phyloP scores from a whole-genome alignment of 208 protist genomes.

The Trypanosoma scelopori region DNA sequence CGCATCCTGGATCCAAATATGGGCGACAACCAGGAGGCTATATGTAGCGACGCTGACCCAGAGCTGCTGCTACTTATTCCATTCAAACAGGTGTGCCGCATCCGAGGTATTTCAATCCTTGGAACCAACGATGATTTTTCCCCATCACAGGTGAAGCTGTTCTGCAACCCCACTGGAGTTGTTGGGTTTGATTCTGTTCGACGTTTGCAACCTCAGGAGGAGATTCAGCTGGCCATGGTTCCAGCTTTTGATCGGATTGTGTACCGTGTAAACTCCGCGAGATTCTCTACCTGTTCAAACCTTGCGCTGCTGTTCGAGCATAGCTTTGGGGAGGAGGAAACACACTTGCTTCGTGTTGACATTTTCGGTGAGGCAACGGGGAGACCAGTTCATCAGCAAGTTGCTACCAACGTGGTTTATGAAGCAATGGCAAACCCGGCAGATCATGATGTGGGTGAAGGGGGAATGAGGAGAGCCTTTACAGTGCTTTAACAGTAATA shows the following conservation, averaged over 20 bases:
- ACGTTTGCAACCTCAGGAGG: conserved; percentile 68
- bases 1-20: conserved; percentile 57
- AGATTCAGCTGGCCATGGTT: conserved; percentile 65
- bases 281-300: conserved; percentile 55
- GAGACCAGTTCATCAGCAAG: conserved; percentile 53
- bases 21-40: conserved; percentile 50
- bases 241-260: conserved; percentile 64
- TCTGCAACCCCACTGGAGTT: conserved; percentile 64
- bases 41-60: conserved; percentile 82
- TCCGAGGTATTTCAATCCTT: conserved; percentile 68
- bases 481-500: conserved; percentile 22
- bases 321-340: conserved; percentile 72
- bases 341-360: conserved; percentile 79
- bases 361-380: conserved; percentile 77
- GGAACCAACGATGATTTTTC: conserved; percentile 56
- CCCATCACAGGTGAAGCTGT: conserved; percentile 73
- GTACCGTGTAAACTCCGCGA: conserved; percentile 71
- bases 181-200: conserved; percentile 78
- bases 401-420: conserved; percentile 87
- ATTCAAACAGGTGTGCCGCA: conserved; percentile 53
- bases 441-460: conserved; percentile 64
- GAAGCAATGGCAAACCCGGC: conserved; percentile 82
- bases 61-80: conserved; percentile 75
- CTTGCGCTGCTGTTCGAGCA: conserved; percentile 76
- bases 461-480: conserved; percentile 31